Evolutionary conservation across 208 protist species (phyloP).

Genomic region (Porcisia hertigi): DNA sequence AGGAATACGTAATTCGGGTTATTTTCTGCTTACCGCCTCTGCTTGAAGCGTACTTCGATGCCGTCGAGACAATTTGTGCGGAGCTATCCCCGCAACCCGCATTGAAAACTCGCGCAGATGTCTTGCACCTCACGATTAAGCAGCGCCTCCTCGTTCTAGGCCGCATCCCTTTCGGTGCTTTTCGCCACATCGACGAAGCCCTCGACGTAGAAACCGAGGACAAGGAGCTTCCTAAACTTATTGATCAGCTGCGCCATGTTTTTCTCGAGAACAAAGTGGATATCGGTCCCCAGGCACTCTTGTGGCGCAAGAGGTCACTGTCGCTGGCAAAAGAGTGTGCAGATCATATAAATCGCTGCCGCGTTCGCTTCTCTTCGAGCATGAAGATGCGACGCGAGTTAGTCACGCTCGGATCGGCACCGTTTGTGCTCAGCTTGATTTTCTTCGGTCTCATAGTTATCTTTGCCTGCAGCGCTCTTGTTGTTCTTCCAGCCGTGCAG

Average conservation of each 20-base stretch:
- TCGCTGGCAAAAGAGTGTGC: slow-evolving; percentile 74
- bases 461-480: slow-evolving; percentile 43
- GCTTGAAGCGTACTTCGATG: slow-evolving; percentile 69
- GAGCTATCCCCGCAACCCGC: slow-evolving; percentile 44
- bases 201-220: slow-evolving; percentile 33
- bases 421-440: slow-evolving; percentile 46
- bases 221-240: slow-evolving; percentile 64
- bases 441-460: slow-evolving; percentile 55
- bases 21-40: slow-evolving; percentile 60
- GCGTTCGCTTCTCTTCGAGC: slow-evolving; percentile 59
- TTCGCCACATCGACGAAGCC: slow-evolving; percentile 31
- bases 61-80: slow-evolving; percentile 65
- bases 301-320: slow-evolving; percentile 73
- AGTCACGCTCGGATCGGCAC: slow-evolving; percentile 42
- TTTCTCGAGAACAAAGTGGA: slow-evolving; percentile 77
- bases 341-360: slow-evolving; percentile 54
- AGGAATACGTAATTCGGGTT: slow-evolving; percentile 70
- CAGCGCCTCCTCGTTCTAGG: slow-evolving; percentile 52
- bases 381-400: slow-evolving; percentile 51
- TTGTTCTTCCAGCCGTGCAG: slow-evolving; percentile 51
- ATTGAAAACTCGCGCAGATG: slow-evolving; percentile 42
- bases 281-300: slow-evolving; percentile 66
- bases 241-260: slow-evolving; percentile 62
- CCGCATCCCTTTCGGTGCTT: slow-evolving; percentile 44
- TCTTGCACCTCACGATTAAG: slow-evolving; percentile 68